phyloP scores from a whole-genome alignment of 805 yeast species.

The Pichia eremophila region DNA sequence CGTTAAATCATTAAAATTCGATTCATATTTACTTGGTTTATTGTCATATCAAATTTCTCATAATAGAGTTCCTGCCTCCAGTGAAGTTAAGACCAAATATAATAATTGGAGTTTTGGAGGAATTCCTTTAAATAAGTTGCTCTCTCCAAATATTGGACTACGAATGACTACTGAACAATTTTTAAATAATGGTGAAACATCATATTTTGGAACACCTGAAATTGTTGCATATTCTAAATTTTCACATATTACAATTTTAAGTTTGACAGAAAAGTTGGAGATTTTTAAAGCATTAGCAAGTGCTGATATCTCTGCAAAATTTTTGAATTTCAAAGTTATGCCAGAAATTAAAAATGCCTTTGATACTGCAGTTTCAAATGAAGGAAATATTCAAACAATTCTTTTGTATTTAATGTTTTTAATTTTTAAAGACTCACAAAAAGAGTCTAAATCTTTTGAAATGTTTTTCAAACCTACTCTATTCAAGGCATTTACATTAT shows the following conservation, averaged over 20 bases:
- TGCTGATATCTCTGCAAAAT: conserved; percentile 33
- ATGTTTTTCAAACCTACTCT: conserved; percentile 49
- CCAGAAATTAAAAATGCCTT: conserved; percentile 57
- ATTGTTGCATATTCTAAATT: conserved; percentile 44
- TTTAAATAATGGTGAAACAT: conserved; percentile 21
- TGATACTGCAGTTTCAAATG: conserved; percentile 15
- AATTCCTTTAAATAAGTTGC: conserved; percentile 36
- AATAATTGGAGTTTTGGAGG: conserved; percentile 1
- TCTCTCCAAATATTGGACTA: conserved; percentile 28
- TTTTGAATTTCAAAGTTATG: conserved; percentile 51
- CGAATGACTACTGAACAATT: conserved; percentile 32
- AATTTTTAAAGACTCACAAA: conserved; percentile 18
- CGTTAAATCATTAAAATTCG: conserved; percentile 37
- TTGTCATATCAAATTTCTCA: conserved; percentile 41
- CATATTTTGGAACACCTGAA: conserved; percentile 36
- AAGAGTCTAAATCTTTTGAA: conserved; percentile 25
- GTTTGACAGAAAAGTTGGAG: conserved; percentile 43
- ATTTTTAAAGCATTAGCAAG: conserved; percentile 31
- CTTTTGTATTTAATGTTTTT: conserved; percentile 35
- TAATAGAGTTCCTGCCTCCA: conserved; percentile 10
- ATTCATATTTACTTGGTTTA: conserved; percentile 55
- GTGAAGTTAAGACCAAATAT: conserved; percentile 2
- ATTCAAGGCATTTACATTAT: conserved; percentile 49
- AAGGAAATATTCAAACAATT: conserved; percentile 18
- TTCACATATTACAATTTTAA: conserved; percentile 45